Evolutionary conservation across 1,139 yeast genomes (phyloP).

Genomic region (Magnusiomyces paraingens): DNA sequence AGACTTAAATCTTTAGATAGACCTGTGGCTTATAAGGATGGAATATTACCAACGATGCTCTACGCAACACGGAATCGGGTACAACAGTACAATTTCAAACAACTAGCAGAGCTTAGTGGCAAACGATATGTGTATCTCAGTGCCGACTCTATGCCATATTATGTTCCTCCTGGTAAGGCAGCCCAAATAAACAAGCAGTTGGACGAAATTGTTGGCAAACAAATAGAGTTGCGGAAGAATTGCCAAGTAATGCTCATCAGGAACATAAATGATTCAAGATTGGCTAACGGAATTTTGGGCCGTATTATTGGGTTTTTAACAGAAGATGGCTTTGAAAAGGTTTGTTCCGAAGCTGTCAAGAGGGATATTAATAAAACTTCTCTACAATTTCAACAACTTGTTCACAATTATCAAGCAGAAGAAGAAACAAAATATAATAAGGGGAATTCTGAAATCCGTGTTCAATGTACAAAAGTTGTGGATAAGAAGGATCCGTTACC

Average conservation of each 20-base stretch:
- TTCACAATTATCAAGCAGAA: neutral
- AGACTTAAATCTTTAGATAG: constrained; percentile 55
- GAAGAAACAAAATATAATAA: too few species aligned
- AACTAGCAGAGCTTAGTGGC: constrained; percentile 50
- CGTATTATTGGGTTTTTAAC: constrained; percentile 67
- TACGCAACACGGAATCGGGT: constrained; percentile 83
- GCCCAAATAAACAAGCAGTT: constrained; percentile 45
- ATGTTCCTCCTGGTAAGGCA: constrained; percentile 29
- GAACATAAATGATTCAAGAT: constrained; percentile 65
- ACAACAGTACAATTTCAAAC: constrained; percentile 59
- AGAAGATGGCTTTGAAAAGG: too few species aligned
- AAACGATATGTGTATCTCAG: constrained; percentile 47
- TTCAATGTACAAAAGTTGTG: neutral
- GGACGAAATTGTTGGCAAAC: constrained; percentile 41
- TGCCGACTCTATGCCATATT: constrained; percentile 50
- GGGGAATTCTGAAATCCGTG: too few species aligned
- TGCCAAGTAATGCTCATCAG: constrained; percentile 96
- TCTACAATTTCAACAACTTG: neutral
- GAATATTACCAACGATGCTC: constrained; percentile 79
- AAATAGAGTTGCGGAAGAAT: constrained; percentile 53
- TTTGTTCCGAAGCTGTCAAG: too few species aligned
- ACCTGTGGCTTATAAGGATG: constrained; percentile 52
- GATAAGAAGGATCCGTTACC: constrained; percentile 15
- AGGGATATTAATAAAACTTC: neutral
- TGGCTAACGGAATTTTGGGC: constrained; percentile 93